Evolutionary conservation across 1,284 basidiomycete genomes (phyloP), one percentile per base, ranked within the genome.

Genomic region (Ceratobasidium sp.): DNA sequence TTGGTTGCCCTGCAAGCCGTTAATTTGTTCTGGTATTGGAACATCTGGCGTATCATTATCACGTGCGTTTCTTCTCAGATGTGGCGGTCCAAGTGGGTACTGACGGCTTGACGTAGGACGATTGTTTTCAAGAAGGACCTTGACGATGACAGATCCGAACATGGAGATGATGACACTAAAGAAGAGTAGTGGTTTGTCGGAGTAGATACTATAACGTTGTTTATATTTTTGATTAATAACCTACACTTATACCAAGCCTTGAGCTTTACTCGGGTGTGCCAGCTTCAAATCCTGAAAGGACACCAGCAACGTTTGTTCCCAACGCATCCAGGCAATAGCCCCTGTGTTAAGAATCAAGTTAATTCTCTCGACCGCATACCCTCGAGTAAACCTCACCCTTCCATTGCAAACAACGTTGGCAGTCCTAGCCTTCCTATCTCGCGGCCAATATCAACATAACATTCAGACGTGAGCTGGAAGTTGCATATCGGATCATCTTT

Each of bases 11-110:
- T 98, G 14, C 94, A 95, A 79, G 77, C 88, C 74, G 85, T 98
- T 77, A 97, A 97, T 79, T 76, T 96, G 23, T 97, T 97, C 83
- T 97, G 94, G 94, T 96, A 93, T 79, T 88, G 85, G 80, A 83
- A 94, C 55, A 94, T 96, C 78, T 81, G 87, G 80, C 88, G 92
- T 67, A 90, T 97, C 73, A 78, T 85, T 16, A 78, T 80, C 62
- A 82, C 86, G 87, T 88, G 76, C 61, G 84, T 78, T 41, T 32
- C 32, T 32, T 46, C 14, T 46, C 71, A 16, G 46, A 41, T 23
- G 36, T 30, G 32, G 5, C 46, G 9, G n/a, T n/a, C 1, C 16
- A 12, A 16, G 3, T 28, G 21, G 3, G 26, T 32, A 46, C 58
- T 62, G 23, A 55, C 21, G n/a, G 28, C 55, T 45, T 28, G 18